Percentiles rank a stretch among this genome's conserved stretches.
phyloP scores from a whole-genome alignment of 345 rosid genomes.

The Corchorus capsularis region DNA sequence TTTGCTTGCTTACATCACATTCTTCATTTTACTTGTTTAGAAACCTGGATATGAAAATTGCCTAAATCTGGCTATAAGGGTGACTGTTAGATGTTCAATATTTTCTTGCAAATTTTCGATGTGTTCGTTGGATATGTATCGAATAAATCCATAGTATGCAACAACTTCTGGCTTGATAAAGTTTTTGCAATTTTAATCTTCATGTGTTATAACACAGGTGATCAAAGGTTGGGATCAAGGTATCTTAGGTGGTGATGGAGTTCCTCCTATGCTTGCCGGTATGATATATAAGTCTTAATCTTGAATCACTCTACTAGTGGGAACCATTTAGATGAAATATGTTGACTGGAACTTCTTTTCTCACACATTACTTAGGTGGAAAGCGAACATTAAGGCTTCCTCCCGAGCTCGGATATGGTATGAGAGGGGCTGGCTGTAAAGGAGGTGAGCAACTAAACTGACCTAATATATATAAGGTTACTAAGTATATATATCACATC shows the following conservation, averaged over 20 bases:
- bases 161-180: background rate
- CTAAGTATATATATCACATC: background rate
- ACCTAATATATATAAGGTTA: background rate
- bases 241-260: constrained; percentile 77
- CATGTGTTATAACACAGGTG: constrained; percentile 42
- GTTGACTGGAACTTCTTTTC: background rate
- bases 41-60: background rate
- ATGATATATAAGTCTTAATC: constrained; percentile 13
- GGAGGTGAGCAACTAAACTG: constrained; percentile 52
- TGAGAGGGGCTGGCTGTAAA: constrained; percentile 91
- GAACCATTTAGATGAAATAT: background rate
- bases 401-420: constrained; percentile 81
- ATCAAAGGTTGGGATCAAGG: constrained; percentile 95
- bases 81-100: no score
- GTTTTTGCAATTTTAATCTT: background rate
- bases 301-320: background rate
- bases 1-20: background rate
- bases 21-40: background rate
- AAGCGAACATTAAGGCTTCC: constrained; percentile 48
- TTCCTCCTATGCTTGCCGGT: constrained; percentile 95
- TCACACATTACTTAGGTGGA: background rate
- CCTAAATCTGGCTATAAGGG: no score
- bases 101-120: no score
- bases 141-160: background rate
- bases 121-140: background rate